phyloP scores from a whole-genome alignment of 371 early-diverging fungal species.

The Chytridium lagenaria region DNA sequence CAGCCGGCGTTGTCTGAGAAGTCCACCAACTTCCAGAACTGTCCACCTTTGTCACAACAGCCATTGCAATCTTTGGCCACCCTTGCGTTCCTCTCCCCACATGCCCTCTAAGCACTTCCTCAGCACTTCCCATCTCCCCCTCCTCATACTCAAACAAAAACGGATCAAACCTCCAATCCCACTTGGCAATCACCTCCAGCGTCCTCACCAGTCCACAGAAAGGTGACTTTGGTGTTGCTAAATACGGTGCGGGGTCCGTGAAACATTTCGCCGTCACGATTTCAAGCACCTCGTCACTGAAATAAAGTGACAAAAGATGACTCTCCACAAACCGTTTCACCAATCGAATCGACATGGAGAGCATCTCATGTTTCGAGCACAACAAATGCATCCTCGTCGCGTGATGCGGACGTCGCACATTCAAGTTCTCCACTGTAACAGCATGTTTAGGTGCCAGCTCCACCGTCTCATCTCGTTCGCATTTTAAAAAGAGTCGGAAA shows the following conservation, averaged over 20 bases:
- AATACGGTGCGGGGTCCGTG: conserved; percentile 68
- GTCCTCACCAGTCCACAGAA: conserved; percentile 79
- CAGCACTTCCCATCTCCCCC: conserved; percentile 54
- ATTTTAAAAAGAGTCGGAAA: conserved; percentile 77
- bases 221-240: conserved; percentile 32
- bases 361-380: conserved; percentile 41
- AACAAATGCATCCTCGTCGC: conserved; percentile 43
- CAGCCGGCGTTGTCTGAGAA: conserved; percentile 55
- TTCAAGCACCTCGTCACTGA: conserved; percentile 48
- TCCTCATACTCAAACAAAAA: conserved; percentile 78
- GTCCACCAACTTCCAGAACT: conserved; percentile 65
- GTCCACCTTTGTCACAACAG: conserved; percentile 66
- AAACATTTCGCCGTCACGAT: conserved; percentile 59
- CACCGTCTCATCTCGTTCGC: conserved; percentile 64
- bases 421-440: not conserved
- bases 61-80: conserved; percentile 13
- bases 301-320: conserved; percentile 63
- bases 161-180: conserved; percentile 77
- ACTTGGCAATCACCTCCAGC: conserved; percentile 69
- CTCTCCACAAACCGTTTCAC: conserved; percentile 87
- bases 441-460: not conserved
- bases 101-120: not conserved
- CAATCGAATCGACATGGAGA: conserved; percentile 64
- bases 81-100: not conserved
- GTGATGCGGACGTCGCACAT: conserved; percentile 38